phyloP scores from a whole-genome alignment of 106 monocot species.

The Phalaenopsis aphrodite region DNA sequence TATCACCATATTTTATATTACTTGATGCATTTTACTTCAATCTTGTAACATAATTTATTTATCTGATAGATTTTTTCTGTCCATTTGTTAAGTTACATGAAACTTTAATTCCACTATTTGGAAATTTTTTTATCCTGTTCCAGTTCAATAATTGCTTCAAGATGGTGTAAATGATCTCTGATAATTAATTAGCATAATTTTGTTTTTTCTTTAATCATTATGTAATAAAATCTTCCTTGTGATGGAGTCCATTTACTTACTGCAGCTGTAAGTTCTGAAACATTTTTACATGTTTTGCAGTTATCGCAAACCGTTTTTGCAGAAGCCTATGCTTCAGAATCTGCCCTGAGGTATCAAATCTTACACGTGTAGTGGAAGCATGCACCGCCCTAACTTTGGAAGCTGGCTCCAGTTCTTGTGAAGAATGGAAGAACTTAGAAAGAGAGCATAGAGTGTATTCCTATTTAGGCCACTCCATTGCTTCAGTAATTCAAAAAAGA shows the following conservation, averaged over 20 bases:
- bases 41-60: not conserved
- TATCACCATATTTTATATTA: not conserved
- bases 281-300: conserved; percentile 25
- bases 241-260: not conserved
- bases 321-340: conserved; percentile 51
- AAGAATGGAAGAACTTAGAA: conserved; percentile 39
- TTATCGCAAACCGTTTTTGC: conserved; percentile 56
- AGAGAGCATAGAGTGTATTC: conserved; percentile 50
- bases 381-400: conserved; percentile 12
- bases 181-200: not conserved
- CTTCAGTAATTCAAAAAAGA: conserved; percentile 13
- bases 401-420: conserved; percentile 25
- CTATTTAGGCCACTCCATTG: conserved; percentile 23
- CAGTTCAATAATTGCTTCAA: not conserved
- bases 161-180: not conserved
- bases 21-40: not conserved
- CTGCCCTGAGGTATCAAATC: conserved; percentile 49
- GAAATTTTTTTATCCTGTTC: not conserved
- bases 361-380: conserved; percentile 32
- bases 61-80: not conserved
- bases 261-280: not conserved
- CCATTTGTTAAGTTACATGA: not conserved
- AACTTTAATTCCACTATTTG: not conserved
- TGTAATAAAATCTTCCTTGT: not conserved
- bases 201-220: not conserved